A percentile compares a stretch with the other conserved stretches of the same genome.
These are phyloP conservation scores for Cadophora gregata DNA, from an alignment of 2,329 filamentous ascomycete genomes.

Conservation along the genomic window DNA sequence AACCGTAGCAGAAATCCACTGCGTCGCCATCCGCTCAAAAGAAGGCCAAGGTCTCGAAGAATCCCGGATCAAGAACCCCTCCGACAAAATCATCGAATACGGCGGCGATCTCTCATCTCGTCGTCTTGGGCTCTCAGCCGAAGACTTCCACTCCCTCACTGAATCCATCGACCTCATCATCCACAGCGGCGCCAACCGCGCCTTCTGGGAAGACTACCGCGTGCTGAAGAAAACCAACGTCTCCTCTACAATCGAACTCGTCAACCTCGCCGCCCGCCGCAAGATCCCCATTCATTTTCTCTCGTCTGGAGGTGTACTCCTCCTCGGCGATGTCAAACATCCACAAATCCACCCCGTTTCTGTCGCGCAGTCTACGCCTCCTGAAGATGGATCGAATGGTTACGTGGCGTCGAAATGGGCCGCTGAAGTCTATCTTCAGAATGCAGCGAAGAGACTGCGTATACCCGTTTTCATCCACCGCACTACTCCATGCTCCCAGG, in stretches of 20 bases:
- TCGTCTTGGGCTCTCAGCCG: constrained; percentile 47
- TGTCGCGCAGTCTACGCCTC: not conserved
- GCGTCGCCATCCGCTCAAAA: constrained; percentile 48
- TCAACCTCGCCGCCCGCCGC: constrained; percentile 41
- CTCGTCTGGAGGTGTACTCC: constrained; percentile 36
- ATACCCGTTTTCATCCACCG: not conserved
- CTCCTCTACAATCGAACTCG: constrained; percentile 45
- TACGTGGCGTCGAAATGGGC: constrained; percentile 47
- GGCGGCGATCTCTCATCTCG: constrained; percentile 47
- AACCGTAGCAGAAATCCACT: constrained; percentile 48
- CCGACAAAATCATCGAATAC: constrained; percentile 41
- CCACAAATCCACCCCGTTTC: not conserved
- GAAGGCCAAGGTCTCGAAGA: constrained; percentile 14
- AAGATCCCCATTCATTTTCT: constrained; percentile 48
- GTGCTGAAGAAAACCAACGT: constrained; percentile 47
- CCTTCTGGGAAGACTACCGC: constrained; percentile 47
- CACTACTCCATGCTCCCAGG: not conserved
- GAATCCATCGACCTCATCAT: constrained; percentile 54
- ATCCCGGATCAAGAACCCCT: constrained; percentile 4
- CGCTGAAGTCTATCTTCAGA: constrained; percentile 44
- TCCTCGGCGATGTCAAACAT: not conserved
- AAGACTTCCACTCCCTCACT: constrained; percentile 42
- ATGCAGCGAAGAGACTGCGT: not conserved
- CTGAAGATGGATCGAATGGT: constrained; percentile 33
- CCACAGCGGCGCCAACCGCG: constrained; percentile 55